Evolutionary conservation across 805 yeast species (phyloP), one percentile per base, ranked within the genome.

Genomic region (Wickerhamomyces xylosicus): DNA sequence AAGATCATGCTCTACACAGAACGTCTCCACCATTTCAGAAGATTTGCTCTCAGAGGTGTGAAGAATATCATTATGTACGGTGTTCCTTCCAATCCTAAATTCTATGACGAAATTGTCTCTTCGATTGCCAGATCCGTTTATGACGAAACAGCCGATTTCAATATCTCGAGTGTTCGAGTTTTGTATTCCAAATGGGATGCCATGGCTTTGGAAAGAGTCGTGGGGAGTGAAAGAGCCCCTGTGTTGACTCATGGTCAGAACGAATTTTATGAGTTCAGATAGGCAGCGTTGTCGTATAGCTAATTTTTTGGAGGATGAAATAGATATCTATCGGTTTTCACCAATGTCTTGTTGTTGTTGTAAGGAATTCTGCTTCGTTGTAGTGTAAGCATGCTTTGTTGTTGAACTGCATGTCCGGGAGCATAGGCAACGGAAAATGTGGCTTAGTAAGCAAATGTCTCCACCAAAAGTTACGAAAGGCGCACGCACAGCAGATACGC

Each of bases 1-100:
- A 79, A 83, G 50, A 69, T 90, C 20, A 57, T 92, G 64, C 61
- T 92, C n/a, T 90, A 90, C 60, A 85, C 97, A 0, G 97, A 90
- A 53, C 79, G 98, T 69, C 65, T 90, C 56, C 97, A 92, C 59
- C 92, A 85, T 55, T 92, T 79, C 64, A 75, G 95, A 47, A 71
- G 97, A 38, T 89, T 73, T 57, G 89, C 84, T 41, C 67, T 92
- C 37, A 74, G 71, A 42, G 97, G 97, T 20, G 95, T 85, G 18
- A 80, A 83, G 53, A 82, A 79, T 40, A 69, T 92, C 15, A 57
- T 90, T 6, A 77, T 92, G 64, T 92, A 86, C 58, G 85, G 81
- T 27, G 68, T 84, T 17, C 97, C 98, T 13, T 66, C 79, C 14
- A 87, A 90, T 56, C 95, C 96, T 8, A 55, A 68, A 32, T 92